phyloP scores from a whole-genome alignment of 129 eudicot species.

The Chrysanthemum lavandulifolium region DNA sequence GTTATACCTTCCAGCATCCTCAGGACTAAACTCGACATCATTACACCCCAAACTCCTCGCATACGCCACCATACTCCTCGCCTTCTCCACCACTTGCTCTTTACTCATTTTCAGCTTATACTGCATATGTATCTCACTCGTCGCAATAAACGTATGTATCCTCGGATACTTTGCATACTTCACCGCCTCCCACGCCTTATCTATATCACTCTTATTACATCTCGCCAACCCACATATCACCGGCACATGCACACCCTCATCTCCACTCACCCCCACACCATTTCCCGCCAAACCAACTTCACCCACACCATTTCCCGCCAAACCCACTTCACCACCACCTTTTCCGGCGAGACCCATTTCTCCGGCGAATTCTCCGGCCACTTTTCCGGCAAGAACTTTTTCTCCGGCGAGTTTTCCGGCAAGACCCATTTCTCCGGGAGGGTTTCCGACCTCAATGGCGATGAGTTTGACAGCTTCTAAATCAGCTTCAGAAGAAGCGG shows the following conservation, averaged over 20 bases:
- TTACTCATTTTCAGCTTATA: constrained; percentile 62
- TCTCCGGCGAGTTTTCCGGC: too few relatives aligned
- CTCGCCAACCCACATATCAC: constrained; percentile 83
- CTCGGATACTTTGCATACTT: constrained; percentile 67
- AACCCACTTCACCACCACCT: too few relatives aligned
- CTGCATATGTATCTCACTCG: constrained; percentile 85
- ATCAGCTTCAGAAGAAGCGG: constrained; percentile 73
- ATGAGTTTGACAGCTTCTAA: constrained; percentile 65
- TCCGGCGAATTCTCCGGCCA: too few relatives aligned
- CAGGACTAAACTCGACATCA: constrained; percentile 56
- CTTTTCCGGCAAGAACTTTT: too few relatives aligned
- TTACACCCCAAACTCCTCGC: constrained; percentile 78
- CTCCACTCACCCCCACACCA: constrained; percentile 19
- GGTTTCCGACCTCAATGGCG: constrained; percentile 54
- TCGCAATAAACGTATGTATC: constrained; percentile 78
- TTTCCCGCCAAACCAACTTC: background rate
- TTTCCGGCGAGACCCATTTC: too few relatives aligned
- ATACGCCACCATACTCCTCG: constrained; percentile 71
- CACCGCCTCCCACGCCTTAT: constrained; percentile 74
- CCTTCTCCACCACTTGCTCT: constrained; percentile 67
- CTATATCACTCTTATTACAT: constrained; percentile 73
- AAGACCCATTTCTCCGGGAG: too few relatives aligned
- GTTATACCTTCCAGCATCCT: constrained; percentile 11
- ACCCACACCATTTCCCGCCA: too few relatives aligned
- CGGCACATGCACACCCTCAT: constrained; percentile 46